Percentiles rank a stretch among this genome's conserved stretches.
phyloP scores from a whole-genome alignment of 2,329 filamentous ascomycete genomes.

The Dactylellina parvicollis region DNA sequence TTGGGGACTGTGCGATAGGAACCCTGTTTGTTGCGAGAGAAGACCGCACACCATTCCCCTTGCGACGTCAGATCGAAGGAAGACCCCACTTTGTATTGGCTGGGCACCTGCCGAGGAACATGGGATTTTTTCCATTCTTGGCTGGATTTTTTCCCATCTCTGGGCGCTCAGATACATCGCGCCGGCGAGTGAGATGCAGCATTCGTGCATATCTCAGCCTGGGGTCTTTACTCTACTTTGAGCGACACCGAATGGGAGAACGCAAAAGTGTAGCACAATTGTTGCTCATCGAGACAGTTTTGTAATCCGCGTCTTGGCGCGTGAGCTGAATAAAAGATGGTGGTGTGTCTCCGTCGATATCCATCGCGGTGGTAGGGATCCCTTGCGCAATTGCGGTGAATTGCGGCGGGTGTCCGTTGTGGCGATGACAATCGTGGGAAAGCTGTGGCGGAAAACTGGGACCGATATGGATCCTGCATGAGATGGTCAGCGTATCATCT shows the following conservation, averaged over 20 bases:
- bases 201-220: not conserved
- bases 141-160: not conserved
- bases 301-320: too few species aligned
- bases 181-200: too few species aligned
- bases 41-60: conserved; percentile 20
- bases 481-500: not conserved
- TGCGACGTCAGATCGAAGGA: conserved; percentile 13
- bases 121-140: conserved; percentile 15
- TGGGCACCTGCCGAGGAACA: not conserved
- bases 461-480: not conserved
- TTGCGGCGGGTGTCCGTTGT: too few species aligned
- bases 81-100: not conserved
- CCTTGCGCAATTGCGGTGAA: too few species aligned
- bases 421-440: too few species aligned
- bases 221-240: not conserved
- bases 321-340: too few species aligned
- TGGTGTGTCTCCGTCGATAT: too few species aligned
- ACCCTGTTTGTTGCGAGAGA: conserved; percentile 19
- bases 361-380: not conserved
- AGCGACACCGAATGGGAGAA: too few species aligned
- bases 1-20: conserved; percentile 2
- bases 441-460: not conserved
- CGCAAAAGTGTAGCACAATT: too few species aligned
- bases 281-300: too few species aligned
- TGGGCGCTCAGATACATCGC: too few species aligned